A percentile compares a stretch with the other conserved stretches of the same genome.
Evolutionary conservation across 164 flowering plant genomes (phyloP).

Genomic region (Chimonanthus praecox): DNA sequence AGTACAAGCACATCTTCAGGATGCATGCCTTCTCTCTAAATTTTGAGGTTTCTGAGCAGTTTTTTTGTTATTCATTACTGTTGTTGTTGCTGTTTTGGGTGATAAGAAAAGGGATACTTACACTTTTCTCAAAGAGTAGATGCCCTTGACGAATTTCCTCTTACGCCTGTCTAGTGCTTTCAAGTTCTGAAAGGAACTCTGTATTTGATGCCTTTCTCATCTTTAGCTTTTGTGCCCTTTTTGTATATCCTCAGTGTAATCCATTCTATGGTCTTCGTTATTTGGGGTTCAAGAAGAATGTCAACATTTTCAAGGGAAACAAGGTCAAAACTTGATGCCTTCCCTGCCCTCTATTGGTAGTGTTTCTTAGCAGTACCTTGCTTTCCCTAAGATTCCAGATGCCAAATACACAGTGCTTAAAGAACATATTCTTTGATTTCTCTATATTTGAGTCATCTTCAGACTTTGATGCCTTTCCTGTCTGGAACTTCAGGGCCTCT

Average conservation of each 20-base stretch:
- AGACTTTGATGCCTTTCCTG: conserved; percentile 10
- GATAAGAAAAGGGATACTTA: too few relatives aligned
- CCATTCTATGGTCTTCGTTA: neutral
- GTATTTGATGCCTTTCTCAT: neutral
- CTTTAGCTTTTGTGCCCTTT: neutral
- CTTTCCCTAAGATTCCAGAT: neutral
- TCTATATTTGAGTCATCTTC: neutral
- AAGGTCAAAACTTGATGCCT: neutral
- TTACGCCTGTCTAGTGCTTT: neutral
- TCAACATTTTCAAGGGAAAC: neutral
- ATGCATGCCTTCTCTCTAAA: neutral
- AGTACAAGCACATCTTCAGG: neutral
- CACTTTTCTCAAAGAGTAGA: neutral
- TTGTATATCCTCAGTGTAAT: neutral
- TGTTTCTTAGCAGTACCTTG: neutral
- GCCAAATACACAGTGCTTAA: neutral
- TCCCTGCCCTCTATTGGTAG: neutral
- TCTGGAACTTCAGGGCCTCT: conserved; percentile 5
- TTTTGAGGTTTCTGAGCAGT: neutral
- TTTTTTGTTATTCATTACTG: too few relatives aligned
- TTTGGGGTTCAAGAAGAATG: conserved; percentile 3
- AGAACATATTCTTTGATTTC: neutral
- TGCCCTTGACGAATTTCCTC: neutral
- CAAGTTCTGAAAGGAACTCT: neutral
- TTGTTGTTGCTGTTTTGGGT: too few relatives aligned